These are phyloP conservation scores for Boletus eberwhitei DNA, from an alignment of 768 basidiomycete species.

Conservation along the genomic window DNA sequence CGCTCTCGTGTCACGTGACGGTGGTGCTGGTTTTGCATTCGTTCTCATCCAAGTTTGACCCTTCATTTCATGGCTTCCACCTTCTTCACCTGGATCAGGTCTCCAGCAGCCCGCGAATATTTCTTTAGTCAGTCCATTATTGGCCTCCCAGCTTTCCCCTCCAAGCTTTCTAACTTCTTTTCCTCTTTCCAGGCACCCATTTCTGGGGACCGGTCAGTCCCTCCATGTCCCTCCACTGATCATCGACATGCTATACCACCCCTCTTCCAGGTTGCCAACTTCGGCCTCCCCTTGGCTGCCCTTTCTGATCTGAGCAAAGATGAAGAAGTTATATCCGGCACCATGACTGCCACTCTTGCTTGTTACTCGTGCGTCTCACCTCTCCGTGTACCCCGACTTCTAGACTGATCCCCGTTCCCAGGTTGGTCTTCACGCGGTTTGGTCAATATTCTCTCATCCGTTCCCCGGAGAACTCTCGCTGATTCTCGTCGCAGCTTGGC, in stretches of 20 bases:
- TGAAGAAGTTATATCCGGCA: slow-evolving; percentile 94
- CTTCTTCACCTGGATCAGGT: slow-evolving; percentile 86
- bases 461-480: not conserved
- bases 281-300: slow-evolving; percentile 95
- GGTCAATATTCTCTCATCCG: slow-evolving; percentile 41
- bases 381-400: slow-evolving; percentile 6
- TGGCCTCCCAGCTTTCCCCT: not conserved
- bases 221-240: not conserved
- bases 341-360: slow-evolving; percentile 90
- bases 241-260: slow-evolving; percentile 5
- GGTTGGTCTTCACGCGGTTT: slow-evolving; percentile 92
- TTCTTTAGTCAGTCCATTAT: slow-evolving; percentile 81
- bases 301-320: slow-evolving; percentile 88
- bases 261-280: slow-evolving; percentile 82
- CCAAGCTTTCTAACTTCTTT: slow-evolving; percentile 18
- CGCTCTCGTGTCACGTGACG: slow-evolving; percentile 11
- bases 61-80: slow-evolving; percentile 64
- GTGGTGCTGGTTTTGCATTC: not conserved
- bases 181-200: slow-evolving; percentile 68
- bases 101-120: slow-evolving; percentile 88
- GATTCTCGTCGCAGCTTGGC: slow-evolving; percentile 64
- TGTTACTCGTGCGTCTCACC: slow-evolving; percentile 80
- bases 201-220: slow-evolving; percentile 94
- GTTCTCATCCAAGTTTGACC: not conserved
- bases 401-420: slow-evolving; percentile 20